phyloP scores from a whole-genome alignment of 2,329 filamentous ascomycete species.

The Colletotrichum sp. region DNA sequence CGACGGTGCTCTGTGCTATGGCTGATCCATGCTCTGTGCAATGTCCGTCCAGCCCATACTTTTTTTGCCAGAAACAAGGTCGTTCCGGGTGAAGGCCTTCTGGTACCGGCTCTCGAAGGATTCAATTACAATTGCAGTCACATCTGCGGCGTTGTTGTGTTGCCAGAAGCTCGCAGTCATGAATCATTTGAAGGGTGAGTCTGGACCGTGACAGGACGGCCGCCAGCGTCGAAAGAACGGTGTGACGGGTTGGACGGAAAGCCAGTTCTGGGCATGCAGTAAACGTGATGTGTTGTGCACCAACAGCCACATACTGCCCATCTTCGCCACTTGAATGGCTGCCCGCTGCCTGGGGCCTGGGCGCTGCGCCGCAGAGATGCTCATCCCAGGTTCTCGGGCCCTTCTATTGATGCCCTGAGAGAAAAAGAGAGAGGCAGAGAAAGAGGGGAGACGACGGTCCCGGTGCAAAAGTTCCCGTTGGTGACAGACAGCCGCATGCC shows the following conservation, averaged over 20 bases:
- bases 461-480: background rate
- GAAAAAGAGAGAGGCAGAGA: background rate
- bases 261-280: background rate
- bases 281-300: background rate
- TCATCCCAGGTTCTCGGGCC: slow-evolving; percentile 8
- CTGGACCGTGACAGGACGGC: background rate
- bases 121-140: background rate
- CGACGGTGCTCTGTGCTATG: background rate
- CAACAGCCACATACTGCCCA: background rate
- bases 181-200: background rate
- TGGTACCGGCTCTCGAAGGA: background rate
- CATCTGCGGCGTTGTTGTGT: background rate
- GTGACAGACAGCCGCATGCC: background rate
- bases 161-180: background rate
- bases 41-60: background rate
- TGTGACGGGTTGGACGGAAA: background rate
- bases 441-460: background rate
- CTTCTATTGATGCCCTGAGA: background rate
- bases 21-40: background rate
- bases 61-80: background rate
- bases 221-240: background rate
- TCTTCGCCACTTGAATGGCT: background rate
- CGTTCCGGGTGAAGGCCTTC: background rate
- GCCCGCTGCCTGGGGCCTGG: background rate
- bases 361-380: background rate